phyloP scores from a whole-genome alignment of 2,329 filamentous ascomycete genomes.

The Paecilomyces variotii region DNA sequence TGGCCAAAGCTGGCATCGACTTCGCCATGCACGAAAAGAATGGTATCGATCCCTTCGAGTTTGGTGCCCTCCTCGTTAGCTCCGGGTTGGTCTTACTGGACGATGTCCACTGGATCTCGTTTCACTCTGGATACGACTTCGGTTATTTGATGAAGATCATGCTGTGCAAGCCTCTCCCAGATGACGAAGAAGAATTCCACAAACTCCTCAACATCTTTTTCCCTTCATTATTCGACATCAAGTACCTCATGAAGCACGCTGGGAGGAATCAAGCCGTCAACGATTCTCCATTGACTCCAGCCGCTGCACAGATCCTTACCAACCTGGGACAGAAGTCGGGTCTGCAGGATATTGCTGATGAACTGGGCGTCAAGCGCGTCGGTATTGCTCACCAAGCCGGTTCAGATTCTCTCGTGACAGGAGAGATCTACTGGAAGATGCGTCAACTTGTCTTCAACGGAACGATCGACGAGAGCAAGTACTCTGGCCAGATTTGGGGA shows the following conservation, averaged over 20 bases:
- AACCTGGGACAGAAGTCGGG: conserved; percentile 86
- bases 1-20: conserved; percentile 87
- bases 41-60: conserved; percentile 83
- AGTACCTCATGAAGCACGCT: conserved; percentile 90
- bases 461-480: conserved; percentile 66
- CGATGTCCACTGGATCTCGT: conserved; percentile 91
- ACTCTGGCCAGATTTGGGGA: conserved; percentile 87
- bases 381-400: conserved; percentile 88
- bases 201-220: conserved; percentile 87
- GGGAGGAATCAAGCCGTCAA: conserved; percentile 61
- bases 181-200: conserved; percentile 85
- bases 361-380: conserved; percentile 80
- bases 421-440: conserved; percentile 91
- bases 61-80: conserved; percentile 81
- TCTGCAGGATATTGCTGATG: conserved; percentile 87
- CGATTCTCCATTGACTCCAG: conserved; percentile 54
- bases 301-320: conserved; percentile 65
- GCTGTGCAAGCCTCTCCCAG: conserved; percentile 71
- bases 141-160: conserved; percentile 94
- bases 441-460: conserved; percentile 80
- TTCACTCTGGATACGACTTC: conserved; percentile 97
- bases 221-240: conserved; percentile 88
- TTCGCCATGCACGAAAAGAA: conserved; percentile 76
- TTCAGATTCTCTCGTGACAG: conserved; percentile 86
- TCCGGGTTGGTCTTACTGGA: conserved; percentile 84